Conservation (phyloP, 1,139 yeast genomes). For the Yamadazyma songkhlaensis region DNA sequence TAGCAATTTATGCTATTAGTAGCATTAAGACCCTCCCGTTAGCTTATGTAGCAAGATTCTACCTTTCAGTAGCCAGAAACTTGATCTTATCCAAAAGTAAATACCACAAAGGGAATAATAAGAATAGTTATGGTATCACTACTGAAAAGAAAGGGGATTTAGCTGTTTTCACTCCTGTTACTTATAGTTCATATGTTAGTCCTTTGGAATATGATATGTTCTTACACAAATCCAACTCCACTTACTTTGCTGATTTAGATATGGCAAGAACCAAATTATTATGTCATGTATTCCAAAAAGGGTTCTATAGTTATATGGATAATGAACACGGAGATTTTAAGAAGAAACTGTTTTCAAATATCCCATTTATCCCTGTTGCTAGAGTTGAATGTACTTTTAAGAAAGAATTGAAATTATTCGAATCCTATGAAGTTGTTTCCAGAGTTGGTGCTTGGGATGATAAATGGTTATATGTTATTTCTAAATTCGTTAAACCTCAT, state of each 20-base stretch:
- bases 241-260: slow-evolving; percentile 84
- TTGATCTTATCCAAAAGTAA: slow-evolving; percentile 33
- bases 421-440: slow-evolving; percentile 52
- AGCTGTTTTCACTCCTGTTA: slow-evolving; percentile 44
- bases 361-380: slow-evolving; percentile 79
- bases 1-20: slow-evolving; percentile 10
- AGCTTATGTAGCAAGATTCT: slow-evolving; percentile 65
- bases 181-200: slow-evolving; percentile 59
- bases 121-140: slow-evolving; percentile 33
- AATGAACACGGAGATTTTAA: slow-evolving; percentile 39
- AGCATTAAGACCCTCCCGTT: slow-evolving; percentile 61
- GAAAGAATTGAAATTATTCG: slow-evolving; percentile 70
- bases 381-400: slow-evolving; percentile 66
- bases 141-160: slow-evolving; percentile 17
- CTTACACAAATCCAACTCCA: slow-evolving; percentile 81
- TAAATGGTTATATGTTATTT: slow-evolving; percentile 77
- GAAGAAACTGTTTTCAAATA: slow-evolving; percentile 21
- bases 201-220: slow-evolving; percentile 83
- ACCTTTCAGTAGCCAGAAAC: slow-evolving; percentile 39
- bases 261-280: slow-evolving; percentile 69
- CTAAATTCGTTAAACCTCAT: slow-evolving; percentile 49
- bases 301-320: slow-evolving; percentile 39
- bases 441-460: slow-evolving; percentile 80
- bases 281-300: slow-evolving; percentile 50
- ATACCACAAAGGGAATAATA: slow-evolving; percentile 21